A percentile compares a stretch with the other conserved stretches of the same genome.
Evolutionary conservation across 129 eudicot species (phyloP).

Genomic region (Cynara cardunculus): DNA sequence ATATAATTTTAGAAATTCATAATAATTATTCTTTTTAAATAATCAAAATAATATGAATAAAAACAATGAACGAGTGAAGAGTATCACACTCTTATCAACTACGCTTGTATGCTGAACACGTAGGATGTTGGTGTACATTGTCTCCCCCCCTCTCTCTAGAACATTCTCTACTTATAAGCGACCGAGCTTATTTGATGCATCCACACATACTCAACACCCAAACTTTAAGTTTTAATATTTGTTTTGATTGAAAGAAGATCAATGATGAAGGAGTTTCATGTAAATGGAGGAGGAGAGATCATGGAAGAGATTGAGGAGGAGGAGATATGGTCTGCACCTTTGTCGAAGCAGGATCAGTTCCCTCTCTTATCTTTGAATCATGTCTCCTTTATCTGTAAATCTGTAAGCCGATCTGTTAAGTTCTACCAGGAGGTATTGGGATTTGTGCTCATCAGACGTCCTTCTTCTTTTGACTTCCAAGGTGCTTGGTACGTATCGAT

Average conservation of each 20-base stretch:
- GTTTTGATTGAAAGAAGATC: background rate
- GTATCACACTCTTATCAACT: too few species aligned
- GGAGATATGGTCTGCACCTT: conserved; percentile 24
- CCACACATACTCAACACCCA: background rate
- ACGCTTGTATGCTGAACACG: too few species aligned
- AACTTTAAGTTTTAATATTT: background rate
- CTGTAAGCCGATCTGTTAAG: conserved; percentile 45
- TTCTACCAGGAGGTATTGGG: conserved; percentile 65
- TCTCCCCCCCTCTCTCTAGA: background rate
- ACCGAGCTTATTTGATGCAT: background rate
- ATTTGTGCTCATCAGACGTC: conserved; percentile 56
- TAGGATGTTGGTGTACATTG: too few species aligned
- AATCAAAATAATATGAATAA: too few species aligned
- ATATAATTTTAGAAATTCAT: too few species aligned
- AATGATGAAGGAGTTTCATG: conserved; percentile 13
- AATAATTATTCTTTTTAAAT: too few species aligned
- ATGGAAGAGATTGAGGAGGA: conserved; percentile 2
- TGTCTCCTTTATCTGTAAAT: conserved; percentile 66
- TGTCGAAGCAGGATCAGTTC: conserved; percentile 10
- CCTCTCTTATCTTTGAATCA: conserved; percentile 61
- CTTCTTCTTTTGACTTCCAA: conserved; percentile 75
- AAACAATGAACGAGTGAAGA: too few species aligned
- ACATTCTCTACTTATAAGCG: background rate
- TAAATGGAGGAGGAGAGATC: conserved; percentile 20
- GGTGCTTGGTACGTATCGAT: conserved; percentile 65